Evolutionary conservation across 768 basidiomycete species (phyloP).

Genomic region (Lentinula raphanica): DNA sequence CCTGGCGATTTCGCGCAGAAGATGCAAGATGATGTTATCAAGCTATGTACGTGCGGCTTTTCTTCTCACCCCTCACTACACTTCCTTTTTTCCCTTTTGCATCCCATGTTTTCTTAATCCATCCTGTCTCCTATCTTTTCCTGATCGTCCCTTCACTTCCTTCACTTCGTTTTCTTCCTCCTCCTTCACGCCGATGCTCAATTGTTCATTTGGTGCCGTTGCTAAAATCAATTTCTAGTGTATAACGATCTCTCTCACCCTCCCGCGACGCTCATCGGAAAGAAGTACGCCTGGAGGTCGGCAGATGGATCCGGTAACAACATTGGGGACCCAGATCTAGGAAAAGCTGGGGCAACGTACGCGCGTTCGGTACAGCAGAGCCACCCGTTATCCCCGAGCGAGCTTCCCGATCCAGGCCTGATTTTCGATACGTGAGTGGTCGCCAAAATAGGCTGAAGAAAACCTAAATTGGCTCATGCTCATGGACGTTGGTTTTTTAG

Average conservation of each 20-base stretch:
- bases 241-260: constrained; percentile 84
- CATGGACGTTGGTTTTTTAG: constrained; percentile 3
- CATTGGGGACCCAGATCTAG: constrained; percentile 60
- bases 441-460: neutral
- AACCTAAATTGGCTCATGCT: neutral
- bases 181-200: neutral
- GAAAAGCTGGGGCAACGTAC: constrained; percentile 75
- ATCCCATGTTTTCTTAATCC: no score
- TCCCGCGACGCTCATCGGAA: constrained; percentile 61
- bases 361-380: constrained; percentile 76
- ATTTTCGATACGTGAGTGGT: constrained; percentile 64
- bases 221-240: constrained; percentile 33
- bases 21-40: constrained; percentile 43
- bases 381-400: constrained; percentile 58
- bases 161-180: neutral
- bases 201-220: neutral
- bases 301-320: constrained; percentile 83
- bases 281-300: constrained; percentile 57
- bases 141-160: no score
- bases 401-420: constrained; percentile 74
- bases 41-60: constrained; percentile 42
- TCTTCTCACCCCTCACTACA: neutral
- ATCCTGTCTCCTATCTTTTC: no score
- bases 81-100: neutral
- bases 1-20: constrained; percentile 33